Evolutionary conservation across 495 filamentous ascomycete genomes (phyloP), one percentile per base, ranked within the genome.

Genomic region (Xylaria nigripes): DNA sequence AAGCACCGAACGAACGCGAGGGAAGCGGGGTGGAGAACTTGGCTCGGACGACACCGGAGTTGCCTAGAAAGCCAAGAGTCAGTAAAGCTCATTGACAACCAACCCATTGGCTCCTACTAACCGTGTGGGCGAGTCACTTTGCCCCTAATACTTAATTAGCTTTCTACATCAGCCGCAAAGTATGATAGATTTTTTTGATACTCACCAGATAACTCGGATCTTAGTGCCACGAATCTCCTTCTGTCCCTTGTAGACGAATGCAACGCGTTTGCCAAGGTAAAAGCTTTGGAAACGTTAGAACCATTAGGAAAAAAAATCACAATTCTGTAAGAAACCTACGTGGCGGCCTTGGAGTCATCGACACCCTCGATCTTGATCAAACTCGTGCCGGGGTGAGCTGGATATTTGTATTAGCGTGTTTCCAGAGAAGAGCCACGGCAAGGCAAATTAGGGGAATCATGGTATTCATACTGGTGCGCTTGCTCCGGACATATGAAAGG

Each of bases 361-460:
- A 96, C 93, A 72, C 92, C 92, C 77, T 97, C 89, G 69, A 98
- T 94, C 81, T 96, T 89, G 79, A 98, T 84, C 74, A 98, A 79
- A 68, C 79, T 83, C 46, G 87, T 94, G 76, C 82, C 83, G 60
- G 89, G 86, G 79, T 88, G 90, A 68, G 82, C 86, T 72, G 78
- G 84, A 72, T 85, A 84, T 79, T 90, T 86, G 30, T 25, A 18
- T 55, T 41, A 55, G 46, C 25, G 5, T 19, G 63, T 83, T 82
- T 67, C 91, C 25, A 9, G 1, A 21, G 9, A 18, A 40, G 49
- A 38, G 18, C 34, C 44, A 13, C 25, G 7, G 38, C 15, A 18
- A 41, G 45, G 44, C 44, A 34, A 13, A 9, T 44, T 24, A 19
- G 18, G 16, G 22, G 24, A 34, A 21, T 16, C 1, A 22, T 55